These are phyloP conservation scores for Panaeolus papilionaceus DNA, from an alignment of 768 basidiomycete species.

Conservation along the genomic window DNA sequence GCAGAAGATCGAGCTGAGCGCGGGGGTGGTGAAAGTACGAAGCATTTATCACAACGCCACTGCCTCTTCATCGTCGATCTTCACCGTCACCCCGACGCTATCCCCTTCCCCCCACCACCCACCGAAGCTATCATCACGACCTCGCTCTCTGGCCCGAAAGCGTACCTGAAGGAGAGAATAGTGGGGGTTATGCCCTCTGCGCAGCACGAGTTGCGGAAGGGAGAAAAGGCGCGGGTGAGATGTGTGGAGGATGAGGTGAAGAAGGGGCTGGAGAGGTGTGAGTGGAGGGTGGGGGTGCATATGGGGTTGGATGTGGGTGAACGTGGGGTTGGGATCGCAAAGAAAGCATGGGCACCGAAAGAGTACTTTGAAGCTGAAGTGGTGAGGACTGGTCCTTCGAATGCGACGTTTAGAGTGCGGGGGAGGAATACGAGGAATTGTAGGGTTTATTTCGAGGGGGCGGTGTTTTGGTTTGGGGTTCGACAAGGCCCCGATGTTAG, in stretches of 20 bases:
- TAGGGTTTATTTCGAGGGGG: slow-evolving; percentile 58
- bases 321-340: too few species aligned
- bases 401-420: slow-evolving; percentile 54
- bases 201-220: slow-evolving; percentile 23
- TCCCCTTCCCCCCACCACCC: neutral
- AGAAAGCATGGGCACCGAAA: slow-evolving; percentile 21
- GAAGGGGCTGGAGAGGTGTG: slow-evolving; percentile 31
- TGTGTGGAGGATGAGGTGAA: slow-evolving; percentile 21
- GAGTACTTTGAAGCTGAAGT: slow-evolving; percentile 44
- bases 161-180: slow-evolving; percentile 26
- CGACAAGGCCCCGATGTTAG: neutral
- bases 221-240: slow-evolving; percentile 19
- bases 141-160: slow-evolving; percentile 27
- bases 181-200: slow-evolving; percentile 33
- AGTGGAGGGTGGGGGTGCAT: slow-evolving; percentile 31
- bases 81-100: slow-evolving; percentile 4
- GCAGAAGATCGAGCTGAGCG: slow-evolving; percentile 21
- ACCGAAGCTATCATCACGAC: slow-evolving; percentile 20
- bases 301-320: slow-evolving; percentile 32
- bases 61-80: too few species aligned
- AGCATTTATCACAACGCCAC: too few species aligned
- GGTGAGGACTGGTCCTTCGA: slow-evolving; percentile 45
- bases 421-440: slow-evolving; percentile 72
- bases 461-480: slow-evolving; percentile 43
- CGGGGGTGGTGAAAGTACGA: neutral